Evolutionary conservation across 345 rosid species (phyloP), one percentile per base, ranked within the genome.

Genomic region (Eucalyptus viminalis): DNA sequence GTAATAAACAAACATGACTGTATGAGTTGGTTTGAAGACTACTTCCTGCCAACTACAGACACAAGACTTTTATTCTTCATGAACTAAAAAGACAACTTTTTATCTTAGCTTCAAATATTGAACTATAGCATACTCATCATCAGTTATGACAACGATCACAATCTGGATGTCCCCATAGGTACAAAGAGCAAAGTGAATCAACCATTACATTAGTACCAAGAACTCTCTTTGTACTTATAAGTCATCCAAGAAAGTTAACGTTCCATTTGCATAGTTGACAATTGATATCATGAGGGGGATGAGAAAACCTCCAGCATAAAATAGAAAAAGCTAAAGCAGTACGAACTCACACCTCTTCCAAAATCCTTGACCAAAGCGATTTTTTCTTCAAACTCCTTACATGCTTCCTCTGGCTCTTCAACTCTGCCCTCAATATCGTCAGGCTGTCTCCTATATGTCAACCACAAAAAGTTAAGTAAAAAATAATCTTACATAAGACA

Each of bases 281-380:
- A 45, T 86, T 86, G 56, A 50, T 27, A 86, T 86, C 54, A 86
- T 76, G 83, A 37, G 83, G 47, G 22, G 47, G 83, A 37, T 76
- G 83, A 51, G 62, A 86, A 21, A 51, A n/a, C 13, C 62, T 86
- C 65, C 62, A 31, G 83, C 83, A 76, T 76, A 76, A 76, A 37
- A 6, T 76, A 37, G 47, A 37, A 76, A 76, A 37, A 60, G 50
- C 27, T n/a, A 72, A 67, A 53, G 49, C 60, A 49, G 50, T 44
- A 43, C 86, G 37, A 69, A 43, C 80, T 87, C 51, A 25, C 93
- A 98, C 99, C 98, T 97, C 99, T 91, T 98, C 99, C 94, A 98
- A 95, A 90, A 97, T 96, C 95, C 90, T 94, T 86, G 99, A 96
- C 99, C 99, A 98, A 58, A 98, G 98, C 53, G 99, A 98, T 92